These are phyloP conservation scores for Ophiostoma sp. DNA, from an alignment of 2,329 filamentous ascomycete genomes.

Conservation along the genomic window DNA sequence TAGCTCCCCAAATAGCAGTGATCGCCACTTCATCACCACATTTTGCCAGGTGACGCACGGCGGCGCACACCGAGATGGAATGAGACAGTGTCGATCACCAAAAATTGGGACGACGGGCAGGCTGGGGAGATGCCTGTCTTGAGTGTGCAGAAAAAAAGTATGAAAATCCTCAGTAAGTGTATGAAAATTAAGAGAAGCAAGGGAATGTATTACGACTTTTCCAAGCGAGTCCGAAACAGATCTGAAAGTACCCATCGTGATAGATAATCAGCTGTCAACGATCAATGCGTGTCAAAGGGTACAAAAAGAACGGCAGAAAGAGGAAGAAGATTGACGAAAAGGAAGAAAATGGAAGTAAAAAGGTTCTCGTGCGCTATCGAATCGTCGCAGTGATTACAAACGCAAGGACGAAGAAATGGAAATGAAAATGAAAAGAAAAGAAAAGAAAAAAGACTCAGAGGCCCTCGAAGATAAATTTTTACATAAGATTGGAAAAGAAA, in stretches of 20 bases:
- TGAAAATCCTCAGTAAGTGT: neutral
- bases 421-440: conserved; percentile 58
- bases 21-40: neutral
- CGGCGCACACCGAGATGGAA: neutral
- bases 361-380: neutral
- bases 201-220: neutral
- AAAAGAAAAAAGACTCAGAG: neutral
- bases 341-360: neutral
- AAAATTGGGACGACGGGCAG: neutral
- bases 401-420: conserved; percentile 4
- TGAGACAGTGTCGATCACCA: neutral
- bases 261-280: neutral
- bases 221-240: neutral
- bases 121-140: neutral
- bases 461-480: no score
- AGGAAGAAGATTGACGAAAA: neutral
- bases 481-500: neutral
- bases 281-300: neutral
- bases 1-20: neutral
- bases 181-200: neutral
- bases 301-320: neutral
- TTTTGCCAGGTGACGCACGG: neutral
- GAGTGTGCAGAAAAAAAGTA: neutral
- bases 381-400: neutral
- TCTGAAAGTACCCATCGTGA: neutral